These are phyloP conservation scores for Leccinum variicolor DNA, from an alignment of 768 basidiomycete genomes.

Conservation along the genomic window DNA sequence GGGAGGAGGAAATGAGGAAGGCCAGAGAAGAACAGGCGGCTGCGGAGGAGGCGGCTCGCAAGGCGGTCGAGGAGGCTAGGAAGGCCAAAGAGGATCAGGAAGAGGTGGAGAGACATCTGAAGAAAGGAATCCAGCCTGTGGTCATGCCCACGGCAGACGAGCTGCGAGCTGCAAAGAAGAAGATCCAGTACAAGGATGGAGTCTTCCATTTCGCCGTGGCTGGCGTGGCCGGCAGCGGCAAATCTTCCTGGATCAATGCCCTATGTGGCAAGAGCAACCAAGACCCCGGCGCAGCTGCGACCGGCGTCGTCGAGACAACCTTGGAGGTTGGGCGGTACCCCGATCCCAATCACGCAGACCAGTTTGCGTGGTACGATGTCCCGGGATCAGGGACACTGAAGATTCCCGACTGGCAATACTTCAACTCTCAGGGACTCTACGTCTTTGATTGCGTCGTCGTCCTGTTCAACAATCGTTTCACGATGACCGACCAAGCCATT, in stretches of 20 bases:
- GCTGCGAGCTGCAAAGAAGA: constrained; percentile 21
- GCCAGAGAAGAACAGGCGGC: constrained; percentile 15
- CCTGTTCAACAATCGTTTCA: constrained; percentile 35
- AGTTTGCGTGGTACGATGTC: constrained; percentile 36
- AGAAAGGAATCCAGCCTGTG: constrained; percentile 28
- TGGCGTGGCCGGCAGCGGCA: constrained; percentile 30
- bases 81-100: constrained; percentile 20
- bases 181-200: constrained; percentile 27
- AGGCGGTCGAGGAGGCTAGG: constrained; percentile 21
- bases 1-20: constrained; percentile 19
- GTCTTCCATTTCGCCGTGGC: constrained; percentile 30
- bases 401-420: constrained; percentile 37
- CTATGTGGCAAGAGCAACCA: constrained; percentile 30
- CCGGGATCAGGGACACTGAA: constrained; percentile 37
- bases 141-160: constrained; percentile 29
- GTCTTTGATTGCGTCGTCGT: constrained; percentile 36
- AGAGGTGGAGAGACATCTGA: constrained; percentile 21
- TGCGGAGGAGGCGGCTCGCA: constrained; percentile 24
- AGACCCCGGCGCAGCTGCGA: constrained; percentile 26
- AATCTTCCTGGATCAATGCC: constrained; percentile 32
- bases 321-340: constrained; percentile 27
- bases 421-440: constrained; percentile 36
- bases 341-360: constrained; percentile 22
- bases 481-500: constrained; percentile 35
- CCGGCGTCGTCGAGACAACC: constrained; percentile 35